phyloP scores from a whole-genome alignment of 306 rosid species.

The Castanea mollissima region DNA sequence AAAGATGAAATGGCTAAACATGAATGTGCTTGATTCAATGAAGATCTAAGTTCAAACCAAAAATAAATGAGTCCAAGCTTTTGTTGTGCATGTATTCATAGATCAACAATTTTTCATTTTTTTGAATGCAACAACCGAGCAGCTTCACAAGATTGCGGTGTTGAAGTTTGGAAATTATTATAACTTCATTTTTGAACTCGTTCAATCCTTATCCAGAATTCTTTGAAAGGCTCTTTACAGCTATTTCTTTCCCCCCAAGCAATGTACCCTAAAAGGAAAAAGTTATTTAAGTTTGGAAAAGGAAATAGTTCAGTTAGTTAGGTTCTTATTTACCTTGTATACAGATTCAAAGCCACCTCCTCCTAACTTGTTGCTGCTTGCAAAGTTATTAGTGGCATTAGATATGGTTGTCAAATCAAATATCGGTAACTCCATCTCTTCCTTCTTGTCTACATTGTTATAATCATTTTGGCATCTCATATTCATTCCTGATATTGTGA shows the following conservation, averaged over 20 bases:
- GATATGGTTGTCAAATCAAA: too few species aligned
- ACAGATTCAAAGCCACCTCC: too few species aligned
- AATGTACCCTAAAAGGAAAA: too few species aligned
- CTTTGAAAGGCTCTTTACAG: not conserved
- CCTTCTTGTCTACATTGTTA: too few species aligned
- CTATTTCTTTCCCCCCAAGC: not conserved
- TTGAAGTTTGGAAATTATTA: not conserved
- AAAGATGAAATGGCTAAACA: not conserved
- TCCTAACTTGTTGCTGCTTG: too few species aligned
- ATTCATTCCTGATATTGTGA: too few species aligned
- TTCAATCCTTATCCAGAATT: not conserved
- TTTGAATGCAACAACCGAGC: not conserved
- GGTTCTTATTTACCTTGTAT: too few species aligned
- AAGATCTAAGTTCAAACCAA: not conserved
- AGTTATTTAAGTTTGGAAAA: too few species aligned
- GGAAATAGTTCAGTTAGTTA: too few species aligned
- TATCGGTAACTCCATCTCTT: too few species aligned
- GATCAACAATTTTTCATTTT: not conserved
- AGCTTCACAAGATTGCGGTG: not conserved
- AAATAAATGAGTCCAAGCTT: not conserved
- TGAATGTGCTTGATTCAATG: not conserved
- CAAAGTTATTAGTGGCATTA: too few species aligned
- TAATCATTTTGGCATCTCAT: too few species aligned
- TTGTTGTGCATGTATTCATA: not conserved
- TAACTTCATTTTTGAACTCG: not conserved